These are phyloP conservation scores for Gossypium gossypioides DNA, from an alignment of 441 rosid genomes.

Conservation along the genomic window DNA sequence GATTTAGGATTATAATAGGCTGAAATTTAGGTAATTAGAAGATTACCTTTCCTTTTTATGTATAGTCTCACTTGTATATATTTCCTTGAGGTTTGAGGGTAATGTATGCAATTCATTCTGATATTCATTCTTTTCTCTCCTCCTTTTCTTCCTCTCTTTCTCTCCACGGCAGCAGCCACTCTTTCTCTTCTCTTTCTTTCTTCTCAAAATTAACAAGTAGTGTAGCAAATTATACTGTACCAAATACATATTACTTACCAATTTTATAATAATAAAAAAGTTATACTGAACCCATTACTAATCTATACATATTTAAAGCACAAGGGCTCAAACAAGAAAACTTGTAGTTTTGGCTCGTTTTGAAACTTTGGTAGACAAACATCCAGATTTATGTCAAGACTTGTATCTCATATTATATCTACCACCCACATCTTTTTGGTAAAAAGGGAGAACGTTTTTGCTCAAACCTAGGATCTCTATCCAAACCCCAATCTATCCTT, in stretches of 20 bases:
- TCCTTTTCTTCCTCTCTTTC: neutral
- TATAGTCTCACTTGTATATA: neutral
- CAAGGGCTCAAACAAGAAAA: neutral
- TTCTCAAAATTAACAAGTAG: neutral
- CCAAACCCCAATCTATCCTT: neutral
- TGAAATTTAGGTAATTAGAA: neutral
- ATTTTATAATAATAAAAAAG: neutral
- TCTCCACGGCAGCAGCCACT: neutral
- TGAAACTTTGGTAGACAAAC: neutral
- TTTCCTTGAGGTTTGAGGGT: neutral
- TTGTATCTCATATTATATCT: neutral
- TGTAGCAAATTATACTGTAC: neutral
- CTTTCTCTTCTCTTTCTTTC: neutral
- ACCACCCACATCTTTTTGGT: neutral
- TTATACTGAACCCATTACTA: neutral
- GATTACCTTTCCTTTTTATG: neutral
- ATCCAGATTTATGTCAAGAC: neutral
- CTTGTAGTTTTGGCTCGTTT: neutral
- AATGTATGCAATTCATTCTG: neutral
- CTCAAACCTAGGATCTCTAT: neutral
- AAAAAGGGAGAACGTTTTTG: neutral
- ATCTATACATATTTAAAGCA: neutral
- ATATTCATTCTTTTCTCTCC: neutral
- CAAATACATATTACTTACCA: neutral
- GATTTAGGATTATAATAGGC: neutral